Conservation (phyloP, 305 asterid species). For the Fraxinus paxiana region DNA sequence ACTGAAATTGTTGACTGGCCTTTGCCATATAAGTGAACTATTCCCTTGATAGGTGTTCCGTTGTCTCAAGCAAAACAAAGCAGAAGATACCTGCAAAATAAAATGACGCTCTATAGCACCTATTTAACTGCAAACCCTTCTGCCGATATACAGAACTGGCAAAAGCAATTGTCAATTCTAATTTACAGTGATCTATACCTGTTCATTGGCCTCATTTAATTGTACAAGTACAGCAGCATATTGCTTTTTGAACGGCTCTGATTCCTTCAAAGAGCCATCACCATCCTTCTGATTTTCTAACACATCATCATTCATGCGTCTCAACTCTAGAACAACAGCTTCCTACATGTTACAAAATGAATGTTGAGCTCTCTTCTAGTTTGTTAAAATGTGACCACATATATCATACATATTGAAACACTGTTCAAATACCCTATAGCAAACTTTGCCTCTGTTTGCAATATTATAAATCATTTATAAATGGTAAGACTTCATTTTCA, state of each 20-base stretch:
- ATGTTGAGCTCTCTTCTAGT: conserved; percentile 20
- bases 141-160: not conserved
- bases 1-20: conserved; percentile 37
- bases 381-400: conserved; percentile 4
- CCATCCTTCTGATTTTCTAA: conserved; percentile 47
- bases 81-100: conserved; percentile 62
- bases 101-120: conserved; percentile 13
- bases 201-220: conserved; percentile 28
- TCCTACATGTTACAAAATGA: conserved; percentile 47
- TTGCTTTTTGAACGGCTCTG: conserved; percentile 39
- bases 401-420: not conserved
- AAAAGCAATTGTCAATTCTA: conserved; percentile 11
- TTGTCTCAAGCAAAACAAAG: conserved; percentile 64
- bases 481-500: not conserved
- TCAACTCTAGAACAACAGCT: conserved; percentile 72
- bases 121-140: conserved; percentile 10
- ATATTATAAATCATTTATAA: not conserved
- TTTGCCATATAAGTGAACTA: conserved; percentile 39
- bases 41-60: conserved; percentile 75
- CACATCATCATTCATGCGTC: conserved; percentile 70
- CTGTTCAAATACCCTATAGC: not conserved
- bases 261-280: conserved; percentile 24
- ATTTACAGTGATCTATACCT: conserved; percentile 35
- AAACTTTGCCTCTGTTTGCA: not conserved
- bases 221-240: conserved; percentile 40